phyloP scores from a whole-genome alignment of 1,284 basidiomycete species.

The Fomitiporia mediterranea region DNA sequence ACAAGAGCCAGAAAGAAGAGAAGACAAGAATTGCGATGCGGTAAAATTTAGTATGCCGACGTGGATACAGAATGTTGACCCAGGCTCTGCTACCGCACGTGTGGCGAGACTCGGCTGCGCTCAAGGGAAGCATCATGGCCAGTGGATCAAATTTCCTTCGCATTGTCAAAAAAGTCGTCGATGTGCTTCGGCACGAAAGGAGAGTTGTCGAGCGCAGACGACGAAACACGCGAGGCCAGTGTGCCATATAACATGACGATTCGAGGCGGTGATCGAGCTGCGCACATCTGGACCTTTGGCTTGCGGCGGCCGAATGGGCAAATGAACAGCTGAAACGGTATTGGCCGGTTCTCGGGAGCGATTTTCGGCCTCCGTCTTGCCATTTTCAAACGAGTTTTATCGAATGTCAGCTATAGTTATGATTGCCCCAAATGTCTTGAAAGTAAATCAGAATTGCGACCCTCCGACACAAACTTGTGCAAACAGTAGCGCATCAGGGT shows the following conservation, averaged over 20 bases:
- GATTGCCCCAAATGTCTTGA: too few species aligned
- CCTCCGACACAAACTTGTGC: too few species aligned
- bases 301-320: too few species aligned
- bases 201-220: neutral
- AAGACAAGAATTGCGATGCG: neutral
- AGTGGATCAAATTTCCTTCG: neutral
- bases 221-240: neutral
- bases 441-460: too few species aligned
- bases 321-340: too few species aligned
- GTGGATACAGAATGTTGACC: neutral
- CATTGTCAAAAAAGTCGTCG: neutral
- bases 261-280: too few species aligned
- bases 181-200: neutral
- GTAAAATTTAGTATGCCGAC: slow-evolving; percentile 9
- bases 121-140: neutral
- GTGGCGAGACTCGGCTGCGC: neutral
- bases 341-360: too few species aligned
- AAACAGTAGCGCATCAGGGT: too few species aligned
- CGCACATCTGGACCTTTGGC: too few species aligned
- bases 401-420: too few species aligned
- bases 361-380: too few species aligned
- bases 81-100: neutral
- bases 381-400: too few species aligned
- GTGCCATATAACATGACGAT: neutral
- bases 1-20: neutral